Base-by-base conservation (phyloP, 169 alveolate genomes). In the Plasmodium fragile region DNA sequence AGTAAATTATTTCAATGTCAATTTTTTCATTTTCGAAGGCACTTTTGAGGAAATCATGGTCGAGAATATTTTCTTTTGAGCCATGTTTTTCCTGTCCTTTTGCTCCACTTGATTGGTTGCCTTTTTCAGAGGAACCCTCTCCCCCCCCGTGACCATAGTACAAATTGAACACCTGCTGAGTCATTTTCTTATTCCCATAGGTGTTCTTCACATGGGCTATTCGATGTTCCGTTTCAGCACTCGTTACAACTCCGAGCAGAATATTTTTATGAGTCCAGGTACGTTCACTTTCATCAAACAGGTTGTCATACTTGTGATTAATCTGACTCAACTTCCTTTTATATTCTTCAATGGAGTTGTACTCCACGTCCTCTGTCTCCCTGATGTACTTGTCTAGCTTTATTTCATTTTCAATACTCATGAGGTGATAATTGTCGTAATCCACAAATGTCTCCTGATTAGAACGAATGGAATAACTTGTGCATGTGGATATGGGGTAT, bases 131-230 rank as follows among this genome's bases (percentile, higher is more conserved):
- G n/a, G 5, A 4, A 0, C 83, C 30, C 1, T 3, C 39, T 84
- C 22, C 82, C 55, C 55, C 30, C 32, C 39, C 72, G 13, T 49
- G 18, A 4, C 7, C 10, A 4, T 6, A 13, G 22, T 28, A 65
- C 25, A 16, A 13, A 22, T 80, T 80, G 22, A 80, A 91, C 7
- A 91, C 55, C 18, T 13, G 7, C 41, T 91, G 32, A 1, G 30
- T 91, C 43, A 81, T 91, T 39, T 91, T 16, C 75, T 69, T 45
- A 71, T 80, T 91, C 32, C 81, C 94, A 41, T 80, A 91, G 18
- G 94, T 91, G 16, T 80, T 91, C 82, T 91, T 79, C 28, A 91
- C 73, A 36, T 91, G 41, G 11, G 49, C 55, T 59, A 80, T 91
- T 32, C 83, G 71, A 28, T 89, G 30, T 80, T 80, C 92, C 39